Evolutionary conservation across 441 rosid species (phyloP), one percentile per base, ranked within the genome.

Genomic region (Manihot esculenta): DNA sequence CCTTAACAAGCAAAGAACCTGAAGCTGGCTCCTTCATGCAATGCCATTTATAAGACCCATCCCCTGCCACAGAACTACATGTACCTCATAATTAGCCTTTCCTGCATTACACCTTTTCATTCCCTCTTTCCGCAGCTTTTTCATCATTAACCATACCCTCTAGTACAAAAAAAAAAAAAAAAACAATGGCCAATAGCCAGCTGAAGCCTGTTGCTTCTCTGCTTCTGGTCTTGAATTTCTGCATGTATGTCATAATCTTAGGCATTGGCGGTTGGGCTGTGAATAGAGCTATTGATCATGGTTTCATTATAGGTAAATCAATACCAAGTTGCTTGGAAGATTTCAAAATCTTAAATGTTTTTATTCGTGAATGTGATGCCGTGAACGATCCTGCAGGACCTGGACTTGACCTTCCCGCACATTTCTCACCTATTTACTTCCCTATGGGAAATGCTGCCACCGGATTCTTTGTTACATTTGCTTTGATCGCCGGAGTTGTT

Each of bases 381-480:
- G 0, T 60, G 54, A 63, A 11, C 41, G 12, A n/a, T n/a, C 65
- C 41, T 74, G 77, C 90, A 94, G 98, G 96, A 54, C 86, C 96
- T 49, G 93, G 74, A 14, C 81, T 76, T 12, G 71, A 81, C 20
- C 96, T 92, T 50, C 97, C 99, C 0, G 91, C 91, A 0, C 97
- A 94, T 83, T 94, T 94, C 77, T 94, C 99, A 7, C 97, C 99
- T 1, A 85, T 94, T 69, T 77, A 82, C 75, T 94, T 94, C 71
- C 99, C 98, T 0, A 92, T 94, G 96, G 97, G 99, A 14, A 94
- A 94, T 55, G 94, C 89, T 18, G 98, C 99, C 10, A 92, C 99
- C 0, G 99, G 99, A 62, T 94, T 92, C 79, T 92, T 94, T 42
- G 90, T 92, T 58, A 87, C 81, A 11, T 90, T 92, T 55, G 76